A percentile compares a stretch with the other conserved stretches of the same genome.
phyloP scores from a whole-genome alignment of 768 basidiomycete genomes.

The Pluteus cervinus region DNA sequence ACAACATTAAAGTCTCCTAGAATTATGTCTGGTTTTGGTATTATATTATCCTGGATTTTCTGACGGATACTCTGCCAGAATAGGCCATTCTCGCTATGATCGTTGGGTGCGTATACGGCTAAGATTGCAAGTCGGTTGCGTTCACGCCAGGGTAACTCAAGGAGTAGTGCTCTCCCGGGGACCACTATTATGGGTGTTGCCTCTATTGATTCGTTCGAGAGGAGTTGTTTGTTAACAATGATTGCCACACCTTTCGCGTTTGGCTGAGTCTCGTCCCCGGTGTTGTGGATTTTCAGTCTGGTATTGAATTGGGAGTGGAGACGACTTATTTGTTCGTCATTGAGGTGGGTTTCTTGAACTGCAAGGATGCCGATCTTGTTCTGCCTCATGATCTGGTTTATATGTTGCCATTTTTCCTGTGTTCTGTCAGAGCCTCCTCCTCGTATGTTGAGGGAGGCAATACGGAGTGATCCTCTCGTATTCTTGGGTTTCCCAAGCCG shows the following conservation, averaged over 20 bases:
- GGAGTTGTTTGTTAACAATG: constrained; percentile 23
- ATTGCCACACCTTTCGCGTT: constrained; percentile 26
- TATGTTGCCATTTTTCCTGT: constrained; percentile 17
- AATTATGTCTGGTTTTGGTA: constrained; percentile 23
- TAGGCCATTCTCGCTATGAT: constrained; percentile 13
- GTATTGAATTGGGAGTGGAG: constrained; percentile 8
- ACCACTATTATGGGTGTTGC: constrained; percentile 15
- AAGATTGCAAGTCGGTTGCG: constrained; percentile 17
- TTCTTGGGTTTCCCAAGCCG: too few species aligned
- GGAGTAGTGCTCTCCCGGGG: constrained; percentile 21
- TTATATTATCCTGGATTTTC: constrained; percentile 3
- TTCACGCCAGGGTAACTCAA: constrained; percentile 13
- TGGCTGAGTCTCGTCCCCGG: constrained; percentile 8
- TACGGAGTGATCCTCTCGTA: too few species aligned
- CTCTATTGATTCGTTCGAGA: constrained; percentile 7
- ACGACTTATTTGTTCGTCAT: constrained; percentile 5
- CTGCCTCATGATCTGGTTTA: constrained; percentile 19
- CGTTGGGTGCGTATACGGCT: constrained; percentile 31
- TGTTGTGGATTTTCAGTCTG: constrained; percentile 14
- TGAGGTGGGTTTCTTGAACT: constrained; percentile 27
- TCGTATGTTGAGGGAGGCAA: constrained; percentile 19
- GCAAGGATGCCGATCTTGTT: constrained; percentile 21
- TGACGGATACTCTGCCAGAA: constrained; percentile 22
- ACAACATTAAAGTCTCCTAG: constrained; percentile 38
- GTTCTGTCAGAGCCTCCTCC: constrained; percentile 8